These are phyloP conservation scores for Physocladia obscura DNA, from an alignment of 192 early-diverging fungal species.

Conservation along the genomic window DNA sequence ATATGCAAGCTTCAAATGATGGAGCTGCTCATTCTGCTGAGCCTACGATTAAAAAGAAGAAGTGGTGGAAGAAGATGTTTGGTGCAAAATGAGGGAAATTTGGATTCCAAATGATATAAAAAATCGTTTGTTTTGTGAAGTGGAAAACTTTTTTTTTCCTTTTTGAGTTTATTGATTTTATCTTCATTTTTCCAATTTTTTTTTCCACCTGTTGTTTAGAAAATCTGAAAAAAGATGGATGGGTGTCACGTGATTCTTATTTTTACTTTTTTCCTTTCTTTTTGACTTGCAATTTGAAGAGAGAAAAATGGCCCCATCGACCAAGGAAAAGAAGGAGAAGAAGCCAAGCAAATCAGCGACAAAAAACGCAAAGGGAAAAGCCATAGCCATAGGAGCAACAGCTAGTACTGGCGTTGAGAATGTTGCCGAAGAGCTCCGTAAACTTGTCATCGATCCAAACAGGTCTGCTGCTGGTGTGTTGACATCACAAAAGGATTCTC, in stretches of 20 bases:
- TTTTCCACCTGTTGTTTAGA: no score
- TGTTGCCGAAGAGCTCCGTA: conserved; percentile 32
- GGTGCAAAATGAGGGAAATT: conserved; percentile 7
- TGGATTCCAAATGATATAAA: no score
- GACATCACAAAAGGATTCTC: conserved; percentile 82
- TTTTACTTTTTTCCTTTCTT: no score
- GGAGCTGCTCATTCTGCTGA: not conserved
- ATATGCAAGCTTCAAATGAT: not conserved
- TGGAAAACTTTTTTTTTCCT: no score
- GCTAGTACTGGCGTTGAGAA: conserved; percentile 13
- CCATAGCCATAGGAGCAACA: conserved; percentile 9
- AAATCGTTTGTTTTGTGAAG: no score
- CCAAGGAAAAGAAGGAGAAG: conserved; percentile 30
- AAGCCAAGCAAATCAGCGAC: conserved; percentile 3
- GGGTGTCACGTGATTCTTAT: no score
- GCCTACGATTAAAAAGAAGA: not conserved
- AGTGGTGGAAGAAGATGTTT: conserved; percentile 32
- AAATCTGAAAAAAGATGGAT: no score
- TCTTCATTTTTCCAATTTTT: no score
- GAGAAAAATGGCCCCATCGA: conserved; percentile 24
- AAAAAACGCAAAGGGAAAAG: conserved; percentile 12
- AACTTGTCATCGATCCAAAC: conserved; percentile 66
- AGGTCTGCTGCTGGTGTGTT: conserved; percentile 89
- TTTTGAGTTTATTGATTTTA: no score
- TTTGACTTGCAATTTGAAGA: no score